phyloP scores from a whole-genome alignment of 140 eudicot genomes.

The Ambrosia hybrid region DNA sequence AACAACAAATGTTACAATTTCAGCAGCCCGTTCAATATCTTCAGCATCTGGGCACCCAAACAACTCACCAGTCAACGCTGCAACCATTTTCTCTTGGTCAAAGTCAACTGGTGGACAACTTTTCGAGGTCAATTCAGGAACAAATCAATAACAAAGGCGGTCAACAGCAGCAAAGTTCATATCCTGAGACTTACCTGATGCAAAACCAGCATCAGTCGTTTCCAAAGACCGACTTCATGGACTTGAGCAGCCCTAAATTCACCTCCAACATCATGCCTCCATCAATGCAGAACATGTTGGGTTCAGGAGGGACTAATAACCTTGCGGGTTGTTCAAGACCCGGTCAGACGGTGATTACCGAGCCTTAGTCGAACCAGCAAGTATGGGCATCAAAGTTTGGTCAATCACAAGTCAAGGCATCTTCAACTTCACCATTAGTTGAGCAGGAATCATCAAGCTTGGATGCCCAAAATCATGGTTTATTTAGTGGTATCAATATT shows the following conservation, averaged over 20 bases:
- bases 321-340: constrained; percentile 48
- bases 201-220: constrained; percentile 33
- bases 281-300: constrained; percentile 28
- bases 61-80: constrained; percentile 45
- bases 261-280: neutral
- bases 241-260: constrained; percentile 24
- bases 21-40: constrained; percentile 72
- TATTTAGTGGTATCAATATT: constrained; percentile 45
- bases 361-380: constrained; percentile 51
- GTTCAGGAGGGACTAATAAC: constrained; percentile 50
- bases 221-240: constrained; percentile 35
- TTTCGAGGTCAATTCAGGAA: constrained; percentile 46
- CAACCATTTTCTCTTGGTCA: constrained; percentile 43
- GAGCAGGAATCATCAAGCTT: constrained; percentile 63
- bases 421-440: constrained; percentile 43
- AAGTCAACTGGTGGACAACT: constrained; percentile 40
- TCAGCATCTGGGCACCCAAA: constrained; percentile 54
- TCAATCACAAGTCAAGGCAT: constrained; percentile 44
- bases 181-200: constrained; percentile 30
- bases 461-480: constrained; percentile 61
- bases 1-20: constrained; percentile 67
- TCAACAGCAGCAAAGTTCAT: constrained; percentile 32
- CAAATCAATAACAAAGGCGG: constrained; percentile 51
- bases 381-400: constrained; percentile 65
- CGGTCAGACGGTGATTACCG: constrained; percentile 40